phyloP scores from a whole-genome alignment of 352 stramenopile genomes.

The Globisporangium canariense region DNA sequence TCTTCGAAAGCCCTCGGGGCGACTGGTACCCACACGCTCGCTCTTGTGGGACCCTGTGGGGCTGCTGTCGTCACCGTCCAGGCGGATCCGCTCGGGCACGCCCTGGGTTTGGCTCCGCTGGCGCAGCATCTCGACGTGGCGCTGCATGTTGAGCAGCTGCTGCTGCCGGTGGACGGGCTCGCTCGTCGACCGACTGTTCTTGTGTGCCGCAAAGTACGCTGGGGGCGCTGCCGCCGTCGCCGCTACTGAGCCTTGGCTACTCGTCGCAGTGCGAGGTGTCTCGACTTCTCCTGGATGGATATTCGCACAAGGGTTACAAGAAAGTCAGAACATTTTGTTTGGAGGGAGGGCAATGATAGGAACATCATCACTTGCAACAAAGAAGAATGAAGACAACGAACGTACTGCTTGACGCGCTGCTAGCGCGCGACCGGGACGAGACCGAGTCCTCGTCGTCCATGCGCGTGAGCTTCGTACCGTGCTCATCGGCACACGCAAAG shows the following conservation, averaged over 20 bases:
- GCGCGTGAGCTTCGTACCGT: conserved; percentile 26
- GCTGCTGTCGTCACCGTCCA: conserved; percentile 6
- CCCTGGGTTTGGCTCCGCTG: conserved; percentile 12
- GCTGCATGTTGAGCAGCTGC: conserved; percentile 17
- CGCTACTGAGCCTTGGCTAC: conserved; percentile 1
- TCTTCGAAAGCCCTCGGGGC: not conserved
- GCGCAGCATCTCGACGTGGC: conserved; percentile 13
- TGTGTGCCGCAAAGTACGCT: not conserved
- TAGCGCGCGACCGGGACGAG: conserved; percentile 10
- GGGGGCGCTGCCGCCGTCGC: not conserved
- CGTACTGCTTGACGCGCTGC: conserved; percentile 12
- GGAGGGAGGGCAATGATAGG: not conserved
- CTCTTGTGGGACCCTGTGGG: conserved; percentile 5
- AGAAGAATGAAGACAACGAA: not conserved
- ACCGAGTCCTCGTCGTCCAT: conserved; percentile 19
- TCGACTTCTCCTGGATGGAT: conserved; percentile 7
- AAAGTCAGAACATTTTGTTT: not conserved
- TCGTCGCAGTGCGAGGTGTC: conserved; percentile 3
- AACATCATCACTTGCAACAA: not conserved
- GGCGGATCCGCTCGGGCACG: conserved; percentile 1
- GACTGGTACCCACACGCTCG: not conserved
- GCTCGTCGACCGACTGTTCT: conserved; percentile 10
- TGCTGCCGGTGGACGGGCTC: conserved; percentile 16
- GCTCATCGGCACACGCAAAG: conserved; percentile 56
- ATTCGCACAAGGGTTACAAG: not conserved